These are phyloP conservation scores for Paecilomyces fulvus DNA, from an alignment of 2,329 filamentous ascomycete genomes.

Conservation along the genomic window DNA sequence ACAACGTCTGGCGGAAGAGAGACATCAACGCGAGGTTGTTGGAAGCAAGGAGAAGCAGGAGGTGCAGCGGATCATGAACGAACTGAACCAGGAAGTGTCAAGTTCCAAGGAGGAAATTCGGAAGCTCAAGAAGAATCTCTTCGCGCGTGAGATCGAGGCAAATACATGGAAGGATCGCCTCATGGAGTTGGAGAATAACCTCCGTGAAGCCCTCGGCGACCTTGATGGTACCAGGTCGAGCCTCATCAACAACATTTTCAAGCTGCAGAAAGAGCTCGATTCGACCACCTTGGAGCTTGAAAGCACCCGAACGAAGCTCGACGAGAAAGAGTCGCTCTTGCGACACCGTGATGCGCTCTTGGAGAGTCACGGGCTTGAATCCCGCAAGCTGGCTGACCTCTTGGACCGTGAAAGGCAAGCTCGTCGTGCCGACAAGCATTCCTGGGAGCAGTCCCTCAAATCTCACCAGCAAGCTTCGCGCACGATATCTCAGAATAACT, in stretches of 20 bases:
- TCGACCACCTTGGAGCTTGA: constrained; percentile 76
- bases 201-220: constrained; percentile 81
- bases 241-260: constrained; percentile 76
- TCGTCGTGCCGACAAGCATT: constrained; percentile 76
- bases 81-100: constrained; percentile 77
- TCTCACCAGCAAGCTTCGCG: constrained; percentile 80
- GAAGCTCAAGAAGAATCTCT: constrained; percentile 72
- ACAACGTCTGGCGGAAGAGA: constrained; percentile 67
- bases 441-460: constrained; percentile 81
- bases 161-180: constrained; percentile 85
- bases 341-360: constrained; percentile 82
- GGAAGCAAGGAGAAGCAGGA: constrained; percentile 89
- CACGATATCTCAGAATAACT: constrained; percentile 76
- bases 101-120: constrained; percentile 78
- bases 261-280: constrained; percentile 81
- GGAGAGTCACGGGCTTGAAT: constrained; percentile 81
- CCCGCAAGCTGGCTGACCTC: constrained; percentile 72
- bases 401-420: constrained; percentile 83
- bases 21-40: constrained; percentile 77
- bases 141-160: constrained; percentile 77
- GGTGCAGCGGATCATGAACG: constrained; percentile 84
- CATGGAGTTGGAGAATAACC: constrained; percentile 79
- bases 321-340: constrained; percentile 86
- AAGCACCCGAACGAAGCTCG: constrained; percentile 62
- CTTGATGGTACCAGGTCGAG: constrained; percentile 77